Evolutionary conservation across 441 rosid species (phyloP), one percentile per base, ranked within the genome.

Genomic region (Isatis lusitanica): DNA sequence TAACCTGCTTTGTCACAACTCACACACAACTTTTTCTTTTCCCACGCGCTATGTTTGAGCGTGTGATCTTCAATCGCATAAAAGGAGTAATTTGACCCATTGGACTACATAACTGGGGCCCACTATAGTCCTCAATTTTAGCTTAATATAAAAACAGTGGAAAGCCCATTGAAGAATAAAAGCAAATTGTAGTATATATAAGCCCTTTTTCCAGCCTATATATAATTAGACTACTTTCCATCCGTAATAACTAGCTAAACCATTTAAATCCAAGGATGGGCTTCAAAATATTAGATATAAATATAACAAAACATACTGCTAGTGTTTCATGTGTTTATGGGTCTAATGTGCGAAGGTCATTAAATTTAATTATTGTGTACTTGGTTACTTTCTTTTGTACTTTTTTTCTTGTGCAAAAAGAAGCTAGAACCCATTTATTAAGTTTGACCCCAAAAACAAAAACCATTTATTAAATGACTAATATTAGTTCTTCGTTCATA

Each of bases 1-100:
- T 35, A 47, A 47, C 30, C 26, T 64, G 15, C 33, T 63, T 64
- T 16, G 40, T 55, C 70, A 58, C 56, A 46, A 17, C 55, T 31
- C 56, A 1, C 15, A 12, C 24, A 3, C 15, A 7, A 1, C 4
- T 26, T 56, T 56, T 8, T 30, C 35, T n/a, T 44, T 10, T 2
- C 12, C 38, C 76, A 63, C 70, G 57, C 48, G 64, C 9, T 31
- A 0, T 10, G 1, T 11, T 12, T 28, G 0, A 52, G 48, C 58
- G 36, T 30, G 64, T 46, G 40, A 7, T 62, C 28, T 26, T 4
- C 21, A 50, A 26, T 4, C 28, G 28, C 28, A 26, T 26, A 26
- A 26, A 26, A 26, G 28, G 28, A 4, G 0, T 26, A 63, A 12
- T 3, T 5, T 40, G 35, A 63, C 78, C 74, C 28, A 60, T 68